Base-by-base conservation (phyloP, 73 alveolate species). In the Halteria grandinella region DNA sequence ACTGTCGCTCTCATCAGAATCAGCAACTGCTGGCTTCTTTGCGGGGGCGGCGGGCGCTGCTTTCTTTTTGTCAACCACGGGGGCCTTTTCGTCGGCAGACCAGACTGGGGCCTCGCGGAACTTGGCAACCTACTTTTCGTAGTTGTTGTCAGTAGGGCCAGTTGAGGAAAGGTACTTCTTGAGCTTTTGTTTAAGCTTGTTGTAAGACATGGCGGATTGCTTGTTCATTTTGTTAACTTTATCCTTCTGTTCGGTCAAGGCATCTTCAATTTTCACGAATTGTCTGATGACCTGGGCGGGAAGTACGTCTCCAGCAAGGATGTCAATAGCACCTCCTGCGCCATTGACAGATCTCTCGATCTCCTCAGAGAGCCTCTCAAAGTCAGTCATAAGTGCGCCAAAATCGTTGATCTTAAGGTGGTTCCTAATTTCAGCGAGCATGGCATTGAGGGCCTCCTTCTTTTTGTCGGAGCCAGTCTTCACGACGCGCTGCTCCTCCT, bases 391-490 rank as follows among this genome's bases (percentile, higher is more conserved):
- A 1, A 62, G 29, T 5, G 60, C 33, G 33, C 27, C 36, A 78
- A 45, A 85, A 77, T 85, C 93, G 32, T 51, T 55, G 60, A 76
- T 85, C 57, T 50, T 83, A 14, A 83, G 32, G 55, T 83, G 85
- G 73, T 83, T 83, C 18, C 62, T 74, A 57, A 83, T 28, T 12
- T 74, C 75, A 23, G 55, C 59, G 37, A 70, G 21, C 18, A 75
- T 44, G 2, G 47, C 43, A 20, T 36, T 41, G 23, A 83, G 27
- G 15, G 54, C 60, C 60, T 75, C 88, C 44, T 17, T 31, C 41
- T 50, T 53, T 41, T 75, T 83, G 51, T 75, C 92, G 20, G 45
- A 33, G 55, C 47, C 37, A 1, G 92, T 23, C 31, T 17, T 25
- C 12, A 83, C 73, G 7, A 45, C 53, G 50, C 86, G 49, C 10